phyloP scores from a whole-genome alignment of 176 grass and related monocot genomes.

The Luzula sylvatica region DNA sequence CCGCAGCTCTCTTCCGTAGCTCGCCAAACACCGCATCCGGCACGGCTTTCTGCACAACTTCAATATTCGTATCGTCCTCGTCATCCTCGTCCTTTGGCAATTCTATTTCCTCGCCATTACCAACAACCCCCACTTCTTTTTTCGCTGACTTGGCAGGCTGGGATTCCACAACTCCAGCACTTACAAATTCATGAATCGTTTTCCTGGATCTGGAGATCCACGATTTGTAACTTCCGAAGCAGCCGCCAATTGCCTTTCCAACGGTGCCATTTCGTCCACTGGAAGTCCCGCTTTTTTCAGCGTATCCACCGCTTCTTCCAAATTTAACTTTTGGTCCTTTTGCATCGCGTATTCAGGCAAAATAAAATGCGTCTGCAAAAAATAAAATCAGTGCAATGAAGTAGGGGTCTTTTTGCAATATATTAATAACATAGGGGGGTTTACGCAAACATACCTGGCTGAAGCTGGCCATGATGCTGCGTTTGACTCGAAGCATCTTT shows the following conservation, averaged over 20 bases:
- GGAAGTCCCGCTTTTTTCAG: slow-evolving; percentile 58
- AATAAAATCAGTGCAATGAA: too few relatives aligned
- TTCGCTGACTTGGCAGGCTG: slow-evolving; percentile 28
- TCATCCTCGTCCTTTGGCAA: slow-evolving; percentile 67
- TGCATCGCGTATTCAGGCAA: slow-evolving; percentile 86
- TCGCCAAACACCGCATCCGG: slow-evolving; percentile 81
- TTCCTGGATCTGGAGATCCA: slow-evolving; percentile 38
- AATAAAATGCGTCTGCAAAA: slow-evolving; percentile 93
- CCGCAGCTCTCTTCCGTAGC: slow-evolving; percentile 46
- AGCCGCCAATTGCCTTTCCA: slow-evolving; percentile 72
- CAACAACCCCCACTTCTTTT: not conserved
- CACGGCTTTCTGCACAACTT: slow-evolving; percentile 54
- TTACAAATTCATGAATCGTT: slow-evolving; percentile 74
- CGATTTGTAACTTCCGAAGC: slow-evolving; percentile 34
- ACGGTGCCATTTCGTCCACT: slow-evolving; percentile 76
- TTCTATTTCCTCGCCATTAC: slow-evolving; percentile 79
- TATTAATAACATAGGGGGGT: too few relatives aligned
- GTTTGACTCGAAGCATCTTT: slow-evolving; percentile 36
- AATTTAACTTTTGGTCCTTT: slow-evolving; percentile 68
- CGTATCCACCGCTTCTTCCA: slow-evolving; percentile 82
- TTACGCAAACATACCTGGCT: slow-evolving; percentile 12
- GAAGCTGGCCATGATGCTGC: slow-evolving; percentile 11
- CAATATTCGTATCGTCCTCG: slow-evolving; percentile 41
- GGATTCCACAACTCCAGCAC: slow-evolving; percentile 46
- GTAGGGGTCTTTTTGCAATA: too few relatives aligned